Evolutionary conservation across 805 yeast species (phyloP).

Genomic region (Geotrichum ghanense): DNA sequence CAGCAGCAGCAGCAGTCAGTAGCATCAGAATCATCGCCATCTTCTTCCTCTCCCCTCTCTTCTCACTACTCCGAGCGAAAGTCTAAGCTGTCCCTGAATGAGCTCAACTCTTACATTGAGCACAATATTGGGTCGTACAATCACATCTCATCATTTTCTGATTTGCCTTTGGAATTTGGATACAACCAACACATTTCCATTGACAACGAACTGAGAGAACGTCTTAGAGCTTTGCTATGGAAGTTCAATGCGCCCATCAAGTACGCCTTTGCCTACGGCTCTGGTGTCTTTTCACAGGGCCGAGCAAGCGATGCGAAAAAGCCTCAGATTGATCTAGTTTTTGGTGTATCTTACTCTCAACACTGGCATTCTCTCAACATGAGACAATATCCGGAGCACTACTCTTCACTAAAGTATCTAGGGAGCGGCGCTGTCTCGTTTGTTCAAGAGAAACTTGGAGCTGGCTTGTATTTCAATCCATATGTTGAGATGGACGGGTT

Average conservation of each 20-base stretch:
- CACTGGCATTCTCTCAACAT: slow-evolving; percentile 73
- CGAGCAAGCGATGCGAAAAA: slow-evolving; percentile 28
- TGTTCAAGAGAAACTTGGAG: slow-evolving; percentile 55
- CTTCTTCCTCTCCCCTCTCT: too few relatives aligned
- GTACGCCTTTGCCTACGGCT: slow-evolving; percentile 88
- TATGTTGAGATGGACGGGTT: slow-evolving; percentile 53
- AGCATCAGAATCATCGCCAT: too few relatives aligned
- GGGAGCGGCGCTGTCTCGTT: slow-evolving; percentile 48
- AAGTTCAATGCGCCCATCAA: slow-evolving; percentile 61
- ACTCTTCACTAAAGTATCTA: slow-evolving; percentile 51
- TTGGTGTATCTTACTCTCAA: slow-evolving; percentile 63
- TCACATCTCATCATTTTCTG: slow-evolving; percentile 43
- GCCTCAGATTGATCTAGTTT: slow-evolving; percentile 78
- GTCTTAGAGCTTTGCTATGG: slow-evolving; percentile 39
- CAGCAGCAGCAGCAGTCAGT: too few relatives aligned
- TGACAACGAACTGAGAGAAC: slow-evolving; percentile 32
- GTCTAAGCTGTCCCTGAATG: background rate
- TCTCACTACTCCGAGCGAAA: background rate
- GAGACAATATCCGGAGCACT: slow-evolving; percentile 58
- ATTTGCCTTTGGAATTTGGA: slow-evolving; percentile 48
- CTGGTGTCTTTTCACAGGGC: slow-evolving; percentile 81
- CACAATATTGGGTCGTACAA: slow-evolving; percentile 12
- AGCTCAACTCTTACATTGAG: slow-evolving; percentile 8
- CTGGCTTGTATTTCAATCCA: slow-evolving; percentile 92
- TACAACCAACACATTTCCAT: slow-evolving; percentile 44